Base-by-base conservation (phyloP, 441 rosid genomes). In the Dalechampia spathulata region DNA sequence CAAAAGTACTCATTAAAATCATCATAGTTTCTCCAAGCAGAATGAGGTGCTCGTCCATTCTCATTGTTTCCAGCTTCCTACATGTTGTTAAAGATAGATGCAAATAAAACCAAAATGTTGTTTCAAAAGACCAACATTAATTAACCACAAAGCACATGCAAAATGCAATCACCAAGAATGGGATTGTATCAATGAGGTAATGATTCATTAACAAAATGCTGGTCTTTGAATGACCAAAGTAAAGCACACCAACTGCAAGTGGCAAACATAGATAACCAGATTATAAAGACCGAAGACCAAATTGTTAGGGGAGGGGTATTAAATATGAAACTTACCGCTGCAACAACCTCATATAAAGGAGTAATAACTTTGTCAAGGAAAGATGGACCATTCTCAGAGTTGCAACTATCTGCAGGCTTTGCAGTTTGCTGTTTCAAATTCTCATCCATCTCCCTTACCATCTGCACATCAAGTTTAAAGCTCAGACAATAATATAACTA, bases 21-120 rank as follows among this genome's bases (percentile, higher is more conserved):
- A 61, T 93, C 97, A 71, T 90, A 93, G 69, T 90, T 90, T 81
- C 97, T 87, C 97, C 97, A 90, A 43, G 91, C 76, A 67, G 97
- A 87, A 78, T 87, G 97, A 62, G 96, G 85, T 40, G 95, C 99
- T 58, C 77, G 86, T 49, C 99, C 99, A 63, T 93, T 93, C 32
- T 76, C 75, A 78, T 90, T 93, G 71, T 90, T 93, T 42, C 62
- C 73, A 51, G 99, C 99, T 73, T 93, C 99, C 99, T 93, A 82
- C 22, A 49, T 11, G 61, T 52, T 70, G 48, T 41, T 46, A 30
- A 62, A 64, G 25, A 30, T 2, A 57, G 52, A 17, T 41, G 55
- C n/a, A 21, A n/a, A n/a, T n/a, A n/a, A n/a, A n/a, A n/a, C n/a
- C n/a, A n/a, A n/a, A n/a, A n/a, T n/a, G n/a, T n/a, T n/a, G n/a